Conservation (phyloP, 805 yeast species). For the Candida stauntonica region DNA sequence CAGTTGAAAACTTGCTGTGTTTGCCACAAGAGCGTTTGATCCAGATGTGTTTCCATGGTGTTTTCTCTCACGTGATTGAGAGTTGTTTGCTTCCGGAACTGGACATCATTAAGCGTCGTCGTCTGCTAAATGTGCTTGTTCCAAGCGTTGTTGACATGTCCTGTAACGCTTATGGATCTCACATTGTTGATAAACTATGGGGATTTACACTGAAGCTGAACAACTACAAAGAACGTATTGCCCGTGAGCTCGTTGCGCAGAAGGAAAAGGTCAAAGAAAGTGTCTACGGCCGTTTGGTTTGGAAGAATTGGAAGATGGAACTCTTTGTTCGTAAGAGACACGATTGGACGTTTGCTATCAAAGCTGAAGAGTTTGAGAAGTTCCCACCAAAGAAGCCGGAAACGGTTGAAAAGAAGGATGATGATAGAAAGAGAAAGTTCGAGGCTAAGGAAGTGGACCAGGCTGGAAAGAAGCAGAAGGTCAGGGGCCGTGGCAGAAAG, state of each 20-base stretch:
- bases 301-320: conserved; percentile 95
- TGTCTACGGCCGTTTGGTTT: conserved; percentile 82
- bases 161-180: conserved; percentile 88
- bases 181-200: conserved; percentile 84
- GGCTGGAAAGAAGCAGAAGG: conserved; percentile 22
- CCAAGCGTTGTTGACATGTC: conserved; percentile 57
- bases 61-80: conserved; percentile 86
- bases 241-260: conserved; percentile 54
- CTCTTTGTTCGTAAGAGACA: conserved; percentile 62
- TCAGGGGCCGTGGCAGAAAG: conserved; percentile 28
- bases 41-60: conserved; percentile 84
- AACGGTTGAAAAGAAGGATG: conserved; percentile 2
- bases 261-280: conserved; percentile 76
- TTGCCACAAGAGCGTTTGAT: conserved; percentile 57
- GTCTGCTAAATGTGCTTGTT: conserved; percentile 60
- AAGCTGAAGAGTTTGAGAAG: conserved; percentile 43
- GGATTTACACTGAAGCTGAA: conserved; percentile 69
- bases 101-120: conserved; percentile 53
- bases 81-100: conserved; percentile 49
- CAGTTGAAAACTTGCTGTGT: conserved; percentile 56
- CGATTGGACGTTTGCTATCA: conserved; percentile 76
- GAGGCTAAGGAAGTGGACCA: conserved; percentile 2
- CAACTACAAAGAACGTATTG: conserved; percentile 83
- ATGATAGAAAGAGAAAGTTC: conserved; percentile 16
- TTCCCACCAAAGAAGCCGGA: conserved; percentile 33